Evolutionary conservation across 2,329 filamentous ascomycete genomes (phyloP).

Genomic region (Scedosporium minutisporum): DNA sequence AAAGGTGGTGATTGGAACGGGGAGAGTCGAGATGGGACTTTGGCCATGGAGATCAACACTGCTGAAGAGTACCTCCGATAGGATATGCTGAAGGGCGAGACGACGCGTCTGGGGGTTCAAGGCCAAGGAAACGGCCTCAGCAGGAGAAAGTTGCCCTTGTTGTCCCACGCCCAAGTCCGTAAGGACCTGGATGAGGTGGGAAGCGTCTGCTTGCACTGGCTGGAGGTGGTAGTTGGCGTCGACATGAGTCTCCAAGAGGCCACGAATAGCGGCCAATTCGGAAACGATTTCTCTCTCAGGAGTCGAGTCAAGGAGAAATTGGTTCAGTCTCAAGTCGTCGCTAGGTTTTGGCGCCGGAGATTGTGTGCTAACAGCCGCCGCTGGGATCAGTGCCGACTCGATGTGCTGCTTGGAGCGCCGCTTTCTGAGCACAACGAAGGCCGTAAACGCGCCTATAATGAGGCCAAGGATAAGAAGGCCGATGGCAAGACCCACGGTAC

Average conservation of each 20-base stretch:
- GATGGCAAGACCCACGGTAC: too few species aligned
- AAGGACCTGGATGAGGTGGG: conserved; percentile 16
- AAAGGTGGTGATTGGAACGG: conserved; percentile 21
- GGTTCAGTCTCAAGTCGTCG: conserved; percentile 18
- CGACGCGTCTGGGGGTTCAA: conserved; percentile 20
- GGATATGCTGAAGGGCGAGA: conserved; percentile 25
- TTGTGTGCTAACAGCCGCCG: not conserved
- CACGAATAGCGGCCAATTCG: conserved; percentile 22
- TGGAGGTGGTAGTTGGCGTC: conserved; percentile 27
- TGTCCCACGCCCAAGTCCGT: conserved; percentile 1
- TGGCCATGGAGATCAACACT: conserved; percentile 21
- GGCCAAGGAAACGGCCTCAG: conserved; percentile 14
- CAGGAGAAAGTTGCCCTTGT: conserved; percentile 8
- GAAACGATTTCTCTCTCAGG: conserved; percentile 24
- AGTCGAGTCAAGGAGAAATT: conserved; percentile 25
- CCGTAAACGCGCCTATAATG: too few species aligned
- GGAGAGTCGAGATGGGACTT: conserved; percentile 25
- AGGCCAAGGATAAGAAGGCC: too few species aligned
- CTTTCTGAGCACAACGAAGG: too few species aligned
- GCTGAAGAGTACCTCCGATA: conserved; percentile 24
- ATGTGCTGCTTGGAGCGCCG: too few species aligned
- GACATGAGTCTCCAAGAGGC: conserved; percentile 29
- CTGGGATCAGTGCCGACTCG: not conserved
- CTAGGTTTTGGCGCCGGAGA: conserved; percentile 7
- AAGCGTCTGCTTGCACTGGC: conserved; percentile 12